These are phyloP conservation scores for Acanthamoeba culbertsoni DNA, from an alignment of 208 protist genomes.

Conservation along the genomic window DNA sequence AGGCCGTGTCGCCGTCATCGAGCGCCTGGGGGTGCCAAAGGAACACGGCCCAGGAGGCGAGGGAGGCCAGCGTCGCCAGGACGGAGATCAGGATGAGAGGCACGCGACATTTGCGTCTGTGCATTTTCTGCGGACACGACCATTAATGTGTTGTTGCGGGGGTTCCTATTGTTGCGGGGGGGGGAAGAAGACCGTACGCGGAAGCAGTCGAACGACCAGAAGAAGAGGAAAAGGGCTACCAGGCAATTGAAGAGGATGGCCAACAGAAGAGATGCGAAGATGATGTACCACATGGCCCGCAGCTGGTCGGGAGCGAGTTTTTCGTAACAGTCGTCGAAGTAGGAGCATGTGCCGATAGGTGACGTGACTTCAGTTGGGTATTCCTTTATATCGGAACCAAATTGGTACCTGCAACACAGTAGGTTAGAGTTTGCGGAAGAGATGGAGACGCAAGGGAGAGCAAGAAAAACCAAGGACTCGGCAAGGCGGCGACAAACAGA, in stretches of 20 bases:
- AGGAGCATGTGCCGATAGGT: no score
- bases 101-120: neutral
- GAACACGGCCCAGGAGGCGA: neutral
- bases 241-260: neutral
- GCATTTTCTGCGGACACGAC: neutral
- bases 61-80: neutral
- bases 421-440: no score
- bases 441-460: no score
- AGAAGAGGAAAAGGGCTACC: neutral
- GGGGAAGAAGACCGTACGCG: neutral
- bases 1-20: neutral
- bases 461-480: no score
- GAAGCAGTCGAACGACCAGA: neutral
- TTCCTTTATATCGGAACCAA: no score
- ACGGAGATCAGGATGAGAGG: neutral
- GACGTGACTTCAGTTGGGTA: no score
- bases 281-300: neutral
- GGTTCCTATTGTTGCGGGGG: neutral
- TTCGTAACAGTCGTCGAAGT: neutral
- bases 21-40: neutral
- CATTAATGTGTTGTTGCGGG: no score
- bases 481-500: no score
- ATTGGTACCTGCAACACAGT: no score
- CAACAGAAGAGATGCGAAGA: neutral
- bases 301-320: neutral